Conservation (phyloP, 495 filamentous ascomycete species). For the Aspergillus kassunensis region DNA sequence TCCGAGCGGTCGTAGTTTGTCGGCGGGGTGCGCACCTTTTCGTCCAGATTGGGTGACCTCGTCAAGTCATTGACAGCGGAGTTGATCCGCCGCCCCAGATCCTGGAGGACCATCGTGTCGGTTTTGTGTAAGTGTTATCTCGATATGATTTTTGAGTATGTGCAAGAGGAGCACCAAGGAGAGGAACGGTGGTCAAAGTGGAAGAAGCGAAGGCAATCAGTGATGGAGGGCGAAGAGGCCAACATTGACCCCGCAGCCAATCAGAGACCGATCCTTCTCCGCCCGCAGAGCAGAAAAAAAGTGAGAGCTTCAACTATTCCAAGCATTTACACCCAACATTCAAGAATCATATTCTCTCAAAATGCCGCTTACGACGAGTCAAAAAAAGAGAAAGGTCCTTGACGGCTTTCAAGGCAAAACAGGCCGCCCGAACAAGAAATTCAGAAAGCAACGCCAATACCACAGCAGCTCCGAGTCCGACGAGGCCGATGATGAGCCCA, state of each 20-base stretch:
- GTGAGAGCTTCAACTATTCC: slow-evolving; percentile 16
- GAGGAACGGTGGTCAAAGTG: neutral
- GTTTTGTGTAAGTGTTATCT: neutral
- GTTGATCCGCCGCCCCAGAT: slow-evolving; percentile 97
- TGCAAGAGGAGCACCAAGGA: slow-evolving; percentile 1
- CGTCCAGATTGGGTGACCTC: slow-evolving; percentile 84
- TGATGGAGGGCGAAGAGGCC: slow-evolving; percentile 19
- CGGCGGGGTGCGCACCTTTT: slow-evolving; percentile 62
- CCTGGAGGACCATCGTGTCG: slow-evolving; percentile 88
- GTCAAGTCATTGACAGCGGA: slow-evolving; percentile 92
- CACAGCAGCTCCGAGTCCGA: slow-evolving; percentile 66
- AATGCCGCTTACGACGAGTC: slow-evolving; percentile 39
- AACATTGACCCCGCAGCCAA: slow-evolving; percentile 34
- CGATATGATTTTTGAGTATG: neutral
- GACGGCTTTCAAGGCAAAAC: slow-evolving; percentile 53
- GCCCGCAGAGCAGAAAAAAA: slow-evolving; percentile 34
- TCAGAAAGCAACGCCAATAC: slow-evolving; percentile 66
- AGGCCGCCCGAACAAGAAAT: slow-evolving; percentile 60
- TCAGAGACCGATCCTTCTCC: slow-evolving; percentile 24
- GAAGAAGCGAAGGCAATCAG: slow-evolving; percentile 5
- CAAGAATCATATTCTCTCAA: neutral
- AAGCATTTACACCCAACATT: neutral
- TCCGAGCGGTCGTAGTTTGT: slow-evolving; percentile 12
- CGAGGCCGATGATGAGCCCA: slow-evolving; percentile 35
- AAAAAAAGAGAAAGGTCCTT: slow-evolving; percentile 58